Evolutionary conservation across 2,329 filamentous ascomycete species (phyloP).

Genomic region (Ophiostoma sp.): DNA sequence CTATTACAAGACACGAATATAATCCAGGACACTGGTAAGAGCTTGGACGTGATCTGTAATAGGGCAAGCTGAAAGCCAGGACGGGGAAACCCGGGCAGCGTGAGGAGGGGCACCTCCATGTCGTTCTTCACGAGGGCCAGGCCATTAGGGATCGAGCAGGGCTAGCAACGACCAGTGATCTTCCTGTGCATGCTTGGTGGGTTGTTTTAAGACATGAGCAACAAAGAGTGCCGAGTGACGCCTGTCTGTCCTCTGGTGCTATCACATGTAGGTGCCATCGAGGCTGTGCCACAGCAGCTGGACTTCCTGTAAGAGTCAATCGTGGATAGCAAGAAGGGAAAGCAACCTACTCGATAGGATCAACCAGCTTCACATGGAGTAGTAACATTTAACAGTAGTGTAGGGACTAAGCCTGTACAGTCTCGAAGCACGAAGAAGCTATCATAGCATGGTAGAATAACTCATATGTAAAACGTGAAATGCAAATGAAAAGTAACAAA

Average conservation of each 20-base stretch:
- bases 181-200: not conserved
- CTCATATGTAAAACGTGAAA: not conserved
- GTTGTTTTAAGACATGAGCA: not conserved
- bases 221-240: not conserved
- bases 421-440: too few relatives aligned
- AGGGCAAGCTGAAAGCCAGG: not conserved
- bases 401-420: too few relatives aligned
- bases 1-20: not conserved
- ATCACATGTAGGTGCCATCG: not conserved
- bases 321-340: too few relatives aligned
- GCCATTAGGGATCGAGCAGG: not conserved
- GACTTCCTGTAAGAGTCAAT: not conserved
- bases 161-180: too few relatives aligned
- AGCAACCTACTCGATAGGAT: too few relatives aligned
- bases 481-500: not conserved
- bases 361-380: not conserved
- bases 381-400: not conserved
- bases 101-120: not conserved
- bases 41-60: not conserved
- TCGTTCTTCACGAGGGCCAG: not conserved
- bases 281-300: not conserved
- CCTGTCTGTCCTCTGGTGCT: not conserved
- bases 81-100: not conserved
- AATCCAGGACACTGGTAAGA: not conserved
- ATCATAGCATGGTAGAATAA: not conserved